Evolutionary conservation across 352 stramenopile species (phyloP).

Genomic region (Pythium vanterpoolii): DNA sequence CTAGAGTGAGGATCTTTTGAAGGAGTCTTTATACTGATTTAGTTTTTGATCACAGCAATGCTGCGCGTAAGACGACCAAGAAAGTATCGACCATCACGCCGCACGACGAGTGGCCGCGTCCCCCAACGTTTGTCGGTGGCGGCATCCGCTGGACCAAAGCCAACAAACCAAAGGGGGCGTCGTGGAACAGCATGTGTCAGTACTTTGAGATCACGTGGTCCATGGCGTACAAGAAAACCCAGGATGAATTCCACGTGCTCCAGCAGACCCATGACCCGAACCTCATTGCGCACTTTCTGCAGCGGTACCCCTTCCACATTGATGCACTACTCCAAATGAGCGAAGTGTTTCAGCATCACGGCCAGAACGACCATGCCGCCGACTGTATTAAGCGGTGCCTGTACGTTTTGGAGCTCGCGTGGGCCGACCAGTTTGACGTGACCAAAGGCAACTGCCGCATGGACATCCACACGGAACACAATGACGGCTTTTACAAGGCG

Average conservation of each 20-base stretch:
- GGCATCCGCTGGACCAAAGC: constrained; percentile 83
- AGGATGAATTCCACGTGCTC: constrained; percentile 81
- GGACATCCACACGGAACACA: constrained; percentile 76
- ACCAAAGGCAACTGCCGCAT: constrained; percentile 78
- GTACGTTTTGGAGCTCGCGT: constrained; percentile 79
- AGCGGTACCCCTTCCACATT: constrained; percentile 83
- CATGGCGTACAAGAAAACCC: constrained; percentile 86
- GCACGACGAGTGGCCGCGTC: constrained; percentile 81
- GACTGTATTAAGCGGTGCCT: constrained; percentile 87
- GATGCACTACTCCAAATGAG: constrained; percentile 84
- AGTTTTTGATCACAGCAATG: constrained; percentile 30
- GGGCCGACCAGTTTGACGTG: constrained; percentile 82
- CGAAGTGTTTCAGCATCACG: constrained; percentile 86
- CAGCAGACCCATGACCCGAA: constrained; percentile 84
- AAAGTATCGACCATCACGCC: constrained; percentile 76
- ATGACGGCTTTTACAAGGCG: constrained; percentile 69
- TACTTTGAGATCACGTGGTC: constrained; percentile 88
- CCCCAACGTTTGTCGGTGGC: constrained; percentile 80
- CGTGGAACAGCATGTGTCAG: constrained; percentile 66
- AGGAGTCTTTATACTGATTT: background rate
- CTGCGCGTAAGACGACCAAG: constrained; percentile 57
- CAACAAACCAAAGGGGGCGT: constrained; percentile 62
- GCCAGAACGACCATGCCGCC: constrained; percentile 80
- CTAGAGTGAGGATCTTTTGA: background rate
- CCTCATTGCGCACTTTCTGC: constrained; percentile 74